Evolutionary conservation across 1,139 yeast genomes (phyloP), one percentile per base, ranked within the genome.

Genomic region (Schizosaccharomyces versatilis): DNA sequence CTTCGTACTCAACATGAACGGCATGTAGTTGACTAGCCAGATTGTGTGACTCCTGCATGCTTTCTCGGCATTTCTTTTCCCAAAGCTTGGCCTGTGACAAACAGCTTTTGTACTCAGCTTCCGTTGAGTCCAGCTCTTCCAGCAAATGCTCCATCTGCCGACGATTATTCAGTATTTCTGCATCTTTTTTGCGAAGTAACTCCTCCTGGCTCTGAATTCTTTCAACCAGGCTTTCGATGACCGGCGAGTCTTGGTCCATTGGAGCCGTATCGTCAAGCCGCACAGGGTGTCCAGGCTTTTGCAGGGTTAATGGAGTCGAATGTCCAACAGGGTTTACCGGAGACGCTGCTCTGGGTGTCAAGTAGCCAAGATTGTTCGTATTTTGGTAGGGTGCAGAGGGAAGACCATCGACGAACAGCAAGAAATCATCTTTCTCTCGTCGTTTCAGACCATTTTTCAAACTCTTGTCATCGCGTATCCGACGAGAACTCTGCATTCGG

Each of bases 11-110:
- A 1, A 19, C 36, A 19, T 44, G 49, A 17, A 44, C 32, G 49
- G 36, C 19, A 3, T 44, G 36, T 17, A 44, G 32, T 24, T 44
- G 49, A 7, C 9, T 10, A 3, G 49, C 19, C 19, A 24, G 32
- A 5, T 44, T 36, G 14, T 44, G 19, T 5, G 49, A 44, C n/a
- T 44, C 49, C 14, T n/a, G 24, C 15, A 44, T 32, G 38, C 38
- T 32, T 24, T 44, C 49, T 17, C 49, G 49, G 32, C 19, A 44
- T 14, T 44, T 44, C 32, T 44, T 44, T n/a, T 44, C 49, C 49
- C 49, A 44, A 14, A 36, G 19, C 32, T 44, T 44, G 5, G 49
- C 49, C 19, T 44, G 49, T 9, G 49, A 19, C 15, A 19, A 19
- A 14, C 49, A 44, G 8, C 14, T 19, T 32, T 44, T 44, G 32